Base-by-base conservation (phyloP, 306 rosid genomes). In the Gleditsia sinensis region DNA sequence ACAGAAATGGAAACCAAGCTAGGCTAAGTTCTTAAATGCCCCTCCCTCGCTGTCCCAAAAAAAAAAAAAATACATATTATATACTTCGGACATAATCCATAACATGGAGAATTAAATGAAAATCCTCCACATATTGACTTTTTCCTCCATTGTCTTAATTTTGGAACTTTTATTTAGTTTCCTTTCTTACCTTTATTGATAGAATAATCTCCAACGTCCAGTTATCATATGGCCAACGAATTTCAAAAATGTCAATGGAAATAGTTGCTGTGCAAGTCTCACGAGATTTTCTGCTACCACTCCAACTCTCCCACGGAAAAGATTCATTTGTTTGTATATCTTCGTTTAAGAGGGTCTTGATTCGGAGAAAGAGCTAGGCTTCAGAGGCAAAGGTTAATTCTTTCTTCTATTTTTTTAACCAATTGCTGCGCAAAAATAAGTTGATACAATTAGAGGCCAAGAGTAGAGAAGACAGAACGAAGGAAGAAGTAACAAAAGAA, bases 1-100 rank as follows among this genome's bases (percentile, higher is more conserved):
- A 27, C 33, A 53, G 58, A 84, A 74, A 40, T 63, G 20, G 46
- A 65, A 76, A 62, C 74, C 79, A 73, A 74, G 55, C 30, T 11
- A 34, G 55, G 60, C 30, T 64, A 60, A 28, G 63, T 62, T 57
- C 68, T 36, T 48, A 54, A 24, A 67, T 28, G 61, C 63, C 61
- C 34, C 5, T 24, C 25, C 21, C 45, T 51, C 54, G 60, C 46
- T 16, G 16, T 58, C 33, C n/a, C n/a, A n/a, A n/a, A 48, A 46
- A 77, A 40, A 62, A 32, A 11, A 19, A 39, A 23, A 6, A 43
- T 25, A 33, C 72, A 10, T 25, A 1, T 45, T 30, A 72, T 56
- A 54, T 21, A 33, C 17, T 42, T 34, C 9, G 7, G 17, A 45
- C 1, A 17, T 28, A 28, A 0, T 55, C 43, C 6, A 8, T 12